Evolutionary conservation across 2,329 filamentous ascomycete genomes (phyloP).

Genomic region (Fusarium sp.): DNA sequence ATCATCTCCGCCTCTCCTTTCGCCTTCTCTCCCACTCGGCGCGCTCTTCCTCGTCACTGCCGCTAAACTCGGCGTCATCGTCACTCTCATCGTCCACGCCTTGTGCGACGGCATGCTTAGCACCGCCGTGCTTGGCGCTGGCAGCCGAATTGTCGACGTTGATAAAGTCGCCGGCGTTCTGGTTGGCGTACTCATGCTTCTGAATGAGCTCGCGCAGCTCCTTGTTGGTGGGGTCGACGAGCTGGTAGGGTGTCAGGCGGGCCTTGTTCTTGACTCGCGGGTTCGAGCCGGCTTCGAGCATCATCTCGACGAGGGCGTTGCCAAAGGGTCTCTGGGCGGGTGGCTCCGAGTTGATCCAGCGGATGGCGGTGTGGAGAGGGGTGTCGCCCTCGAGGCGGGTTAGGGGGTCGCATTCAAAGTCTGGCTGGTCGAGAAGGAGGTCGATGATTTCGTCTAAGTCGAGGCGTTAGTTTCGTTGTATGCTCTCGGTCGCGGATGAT

Average conservation of each 20-base stretch:
- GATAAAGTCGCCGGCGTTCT: slow-evolving; percentile 71
- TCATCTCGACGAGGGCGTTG: slow-evolving; percentile 77
- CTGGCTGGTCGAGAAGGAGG: slow-evolving; percentile 83
- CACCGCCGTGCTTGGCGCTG: slow-evolving; percentile 14
- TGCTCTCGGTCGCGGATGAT: slow-evolving; percentile 19
- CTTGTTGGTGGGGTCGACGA: slow-evolving; percentile 78
- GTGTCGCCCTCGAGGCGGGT: slow-evolving; percentile 80
- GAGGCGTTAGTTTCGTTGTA: not conserved
- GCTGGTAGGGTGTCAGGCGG: slow-evolving; percentile 76
- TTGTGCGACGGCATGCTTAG: not conserved
- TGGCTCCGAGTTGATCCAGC: slow-evolving; percentile 78
- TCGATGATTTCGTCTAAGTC: slow-evolving; percentile 81
- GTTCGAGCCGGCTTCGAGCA: slow-evolving; percentile 81
- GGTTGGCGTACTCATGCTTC: slow-evolving; percentile 75
- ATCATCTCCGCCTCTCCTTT: slow-evolving; percentile 52
- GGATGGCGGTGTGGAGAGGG: slow-evolving; percentile 81
- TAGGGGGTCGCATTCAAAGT: slow-evolving; percentile 85
- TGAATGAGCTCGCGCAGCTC: slow-evolving; percentile 73
- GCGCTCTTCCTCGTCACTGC: slow-evolving; percentile 73
- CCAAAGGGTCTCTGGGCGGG: slow-evolving; percentile 74
- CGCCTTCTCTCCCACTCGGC: slow-evolving; percentile 70
- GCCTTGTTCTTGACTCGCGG: slow-evolving; percentile 75
- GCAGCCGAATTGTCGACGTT: slow-evolving; percentile 46
- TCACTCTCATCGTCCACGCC: slow-evolving; percentile 54
- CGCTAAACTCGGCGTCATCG: slow-evolving; percentile 72